Evolutionary conservation across 306 rosid species (phyloP), one percentile per base, ranked within the genome.

Genomic region (Malus sylvestris): DNA sequence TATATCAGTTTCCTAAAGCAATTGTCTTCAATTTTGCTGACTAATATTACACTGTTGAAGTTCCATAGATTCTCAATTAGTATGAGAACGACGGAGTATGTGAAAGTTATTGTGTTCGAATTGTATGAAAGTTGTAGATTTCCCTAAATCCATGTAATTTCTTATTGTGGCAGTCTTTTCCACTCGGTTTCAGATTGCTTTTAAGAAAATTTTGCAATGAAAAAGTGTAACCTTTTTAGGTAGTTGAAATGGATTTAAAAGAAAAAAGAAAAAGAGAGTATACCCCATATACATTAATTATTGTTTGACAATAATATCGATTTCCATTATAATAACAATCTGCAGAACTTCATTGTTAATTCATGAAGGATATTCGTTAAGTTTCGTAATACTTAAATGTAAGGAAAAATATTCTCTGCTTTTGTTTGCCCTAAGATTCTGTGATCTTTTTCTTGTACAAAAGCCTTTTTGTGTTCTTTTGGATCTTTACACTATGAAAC

Each of bases 101-200:
- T 79, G 93, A 84, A 88, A 83, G 88, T 84, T 83, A 76, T 46
- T 71, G 72, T 27, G 58, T 79, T 70, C 74, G 62, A 75, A 40
- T 8, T 18, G 83, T 78, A 81, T 77, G 83, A 78, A 84, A 76
- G 78, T 68, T 51, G 27, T 85, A 78, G 82, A 89, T 86, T 89
- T 72, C 88, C 82, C 85, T 80, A 82, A 49, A 18, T 16, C 80
- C 89, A 81, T 78, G 89, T 4, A 57, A 71, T 63, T 81, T 83
- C 87, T 77, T 82, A 84, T 72, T 71, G 71, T 80, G 72, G 69
- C 90, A 72, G 87, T 77, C 71, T 85, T 79, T 49, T 49, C 20
- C 55, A 49, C 20, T 49, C 20, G 20, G 55, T 81, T 77, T 35
- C 60, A 74, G 75, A 78, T 70, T 82, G 6, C 33, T 68, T 22